Evolutionary conservation across 2,329 filamentous ascomycete genomes (phyloP), one percentile per base, ranked within the genome.

Genomic region (Myriangium duriaei): DNA sequence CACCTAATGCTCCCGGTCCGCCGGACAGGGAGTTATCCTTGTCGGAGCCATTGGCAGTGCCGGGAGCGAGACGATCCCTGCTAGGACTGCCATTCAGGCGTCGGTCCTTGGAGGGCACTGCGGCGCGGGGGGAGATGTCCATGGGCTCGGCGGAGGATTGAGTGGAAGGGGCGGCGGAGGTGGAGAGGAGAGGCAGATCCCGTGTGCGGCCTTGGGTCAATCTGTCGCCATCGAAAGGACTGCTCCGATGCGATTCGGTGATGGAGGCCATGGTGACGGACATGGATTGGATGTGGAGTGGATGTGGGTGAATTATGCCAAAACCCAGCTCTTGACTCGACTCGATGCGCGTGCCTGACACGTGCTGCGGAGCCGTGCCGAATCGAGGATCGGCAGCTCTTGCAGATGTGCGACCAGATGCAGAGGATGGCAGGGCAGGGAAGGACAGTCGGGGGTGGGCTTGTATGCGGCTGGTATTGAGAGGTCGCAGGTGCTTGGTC

Each of bases 161-260:
- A 32, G 62, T 56, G 33, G 64, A 60, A 32, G 62, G 55, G 37
- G 56, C 51, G 26, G 63, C 51, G 24, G 65, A 63, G 12, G 67
- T 67, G 12, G 65, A 61, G 35, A 70, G 61, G 42, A 72, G 63
- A 34, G 69, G 65, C 32, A 72, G 65, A 32, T 65, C 65, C 51
- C 67, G 65, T 13, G 33, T 41, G 11, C 29, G 32, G 7, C 32
- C 32, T 21, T 29, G 29, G 28, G 30, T 26, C 11, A 39, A 30
- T 18, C 36, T 26, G 17, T 39, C 36, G 12, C 30, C 18, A 42
- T 63, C 51, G 46, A 70, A 67, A 30, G 64, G 61, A 47, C 60
- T 67, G 51, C 64, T 60, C 40, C 57, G 56, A 17, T 32, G 39
- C 11, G 26, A 17, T 36, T 41, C 39, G 16, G 32, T 30, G 16